Evolutionary conservation across 192 early-diverging fungal species (phyloP).

Genomic region (Thoreauomyces humboldtii): DNA sequence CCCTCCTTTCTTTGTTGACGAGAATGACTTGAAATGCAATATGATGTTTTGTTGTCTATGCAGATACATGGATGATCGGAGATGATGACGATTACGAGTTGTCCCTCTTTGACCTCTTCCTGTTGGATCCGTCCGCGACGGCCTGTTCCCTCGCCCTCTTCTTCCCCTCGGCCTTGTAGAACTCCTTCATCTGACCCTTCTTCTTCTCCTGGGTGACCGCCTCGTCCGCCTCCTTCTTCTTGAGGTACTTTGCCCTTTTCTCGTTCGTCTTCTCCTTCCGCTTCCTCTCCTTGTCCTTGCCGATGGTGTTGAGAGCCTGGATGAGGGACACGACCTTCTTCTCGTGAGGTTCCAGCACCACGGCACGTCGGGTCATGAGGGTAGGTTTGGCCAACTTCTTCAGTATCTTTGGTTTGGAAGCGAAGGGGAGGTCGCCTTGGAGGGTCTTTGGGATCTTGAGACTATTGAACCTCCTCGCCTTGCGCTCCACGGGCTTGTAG

Average conservation of each 20-base stretch:
- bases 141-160: conserved; percentile 36
- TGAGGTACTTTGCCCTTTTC: conserved; percentile 43
- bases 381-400: conserved; percentile 50
- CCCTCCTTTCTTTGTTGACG: too few species aligned
- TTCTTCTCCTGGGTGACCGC: conserved; percentile 30
- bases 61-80: too few species aligned
- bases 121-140: conserved; percentile 13
- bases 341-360: conserved; percentile 89
- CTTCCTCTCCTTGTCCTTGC: conserved; percentile 83
- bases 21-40: too few species aligned
- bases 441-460: conserved; percentile 79
- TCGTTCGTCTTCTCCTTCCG: conserved; percentile 58
- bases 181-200: conserved; percentile 39
- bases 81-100: too few species aligned
- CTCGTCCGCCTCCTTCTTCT: conserved; percentile 44
- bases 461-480: conserved; percentile 74
- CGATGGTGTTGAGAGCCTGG: conserved; percentile 81
- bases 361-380: conserved; percentile 66
- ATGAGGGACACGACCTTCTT: conserved; percentile 81
- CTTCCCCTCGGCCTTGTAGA: conserved; percentile 36
- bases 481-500: conserved; percentile 83
- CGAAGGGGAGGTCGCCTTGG: conserved; percentile 82
- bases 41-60: too few species aligned
- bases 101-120: conserved; percentile 26
- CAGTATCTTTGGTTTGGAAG: conserved; percentile 77